Percentiles rank a stretch among this genome's conserved stretches.
Evolutionary conservation across 768 basidiomycete genomes (phyloP).

Genomic region (Suillus cothurnatus): DNA sequence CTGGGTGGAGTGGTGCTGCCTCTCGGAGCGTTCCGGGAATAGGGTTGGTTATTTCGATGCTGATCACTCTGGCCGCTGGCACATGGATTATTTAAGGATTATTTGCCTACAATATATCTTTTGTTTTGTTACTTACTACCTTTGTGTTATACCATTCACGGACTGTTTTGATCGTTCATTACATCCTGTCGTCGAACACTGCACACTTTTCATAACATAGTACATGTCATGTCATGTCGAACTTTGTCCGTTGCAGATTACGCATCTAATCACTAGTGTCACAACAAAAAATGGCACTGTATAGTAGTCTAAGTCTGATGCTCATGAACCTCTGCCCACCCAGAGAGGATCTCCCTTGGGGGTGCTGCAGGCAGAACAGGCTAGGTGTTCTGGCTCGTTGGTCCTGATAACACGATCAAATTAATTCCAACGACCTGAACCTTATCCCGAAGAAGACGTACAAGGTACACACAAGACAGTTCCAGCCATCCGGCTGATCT

Average conservation of each 20-base stretch:
- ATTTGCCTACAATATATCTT: neutral
- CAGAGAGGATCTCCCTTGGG: conserved; percentile 44
- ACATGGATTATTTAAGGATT: conserved; percentile 20
- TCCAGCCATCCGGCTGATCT: conserved; percentile 41
- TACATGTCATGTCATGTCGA: conserved; percentile 2
- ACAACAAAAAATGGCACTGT: neutral
- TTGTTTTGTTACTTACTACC: neutral
- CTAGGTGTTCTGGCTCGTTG: conserved; percentile 55
- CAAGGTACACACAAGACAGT: conserved; percentile 66
- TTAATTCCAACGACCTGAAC: conserved; percentile 1
- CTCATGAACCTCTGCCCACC: conserved; percentile 8
- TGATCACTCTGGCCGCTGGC: conserved; percentile 15
- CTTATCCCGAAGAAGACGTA: conserved; percentile 35
- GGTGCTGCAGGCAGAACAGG: conserved; percentile 64
- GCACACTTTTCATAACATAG: neutral
- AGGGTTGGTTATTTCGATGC: conserved; percentile 15
- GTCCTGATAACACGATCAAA: conserved; percentile 36
- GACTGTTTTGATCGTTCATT: neutral
- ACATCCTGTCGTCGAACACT: neutral
- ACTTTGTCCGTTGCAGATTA: conserved; percentile 1
- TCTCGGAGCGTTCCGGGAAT: conserved; percentile 12
- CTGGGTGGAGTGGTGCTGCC: conserved; percentile 48
- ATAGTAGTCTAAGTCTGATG: neutral
- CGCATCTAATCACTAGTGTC: neutral
- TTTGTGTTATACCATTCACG: neutral